phyloP scores from a whole-genome alignment of 441 rosid genomes.

The Adansonia gregorii region DNA sequence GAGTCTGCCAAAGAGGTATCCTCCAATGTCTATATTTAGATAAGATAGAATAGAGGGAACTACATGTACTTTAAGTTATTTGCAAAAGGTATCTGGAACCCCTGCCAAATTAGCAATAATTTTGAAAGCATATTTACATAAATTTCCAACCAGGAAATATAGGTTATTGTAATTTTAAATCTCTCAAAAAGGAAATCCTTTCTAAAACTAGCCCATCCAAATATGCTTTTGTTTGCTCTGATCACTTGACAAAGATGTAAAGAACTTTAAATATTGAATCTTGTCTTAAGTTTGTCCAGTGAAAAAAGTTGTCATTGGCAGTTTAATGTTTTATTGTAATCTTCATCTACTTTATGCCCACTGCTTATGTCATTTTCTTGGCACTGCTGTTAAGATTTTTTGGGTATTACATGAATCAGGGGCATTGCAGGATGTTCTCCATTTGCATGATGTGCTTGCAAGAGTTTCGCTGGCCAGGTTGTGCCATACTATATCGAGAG shows the following conservation, averaged over 20 bases:
- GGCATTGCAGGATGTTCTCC: conserved; percentile 98
- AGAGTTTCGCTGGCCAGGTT: conserved; percentile 95
- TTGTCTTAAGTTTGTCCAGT: neutral
- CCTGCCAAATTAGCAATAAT: neutral
- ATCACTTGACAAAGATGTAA: neutral
- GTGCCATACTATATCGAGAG: conserved; percentile 88
- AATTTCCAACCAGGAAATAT: neutral
- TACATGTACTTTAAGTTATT: neutral
- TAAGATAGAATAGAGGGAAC: neutral
- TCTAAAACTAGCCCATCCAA: neutral
- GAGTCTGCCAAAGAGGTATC: neutral
- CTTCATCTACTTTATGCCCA: conserved; percentile 31
- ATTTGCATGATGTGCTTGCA: conserved; percentile 99
- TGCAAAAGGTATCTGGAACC: neutral
- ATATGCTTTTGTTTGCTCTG: neutral
- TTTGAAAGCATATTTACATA: neutral
- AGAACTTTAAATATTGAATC: neutral
- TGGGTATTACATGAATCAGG: conserved; percentile 58
- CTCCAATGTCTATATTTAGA: neutral
- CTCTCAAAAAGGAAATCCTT: neutral
- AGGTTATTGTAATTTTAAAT: neutral
- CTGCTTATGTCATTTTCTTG: conserved; percentile 9
- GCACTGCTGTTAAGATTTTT: conserved; percentile 33
- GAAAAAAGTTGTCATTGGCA: neutral
- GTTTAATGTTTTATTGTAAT: conserved; percentile 18